Base-by-base conservation (phyloP, 169 alveolate species). In the Plasmodium knowlesi region DNA sequence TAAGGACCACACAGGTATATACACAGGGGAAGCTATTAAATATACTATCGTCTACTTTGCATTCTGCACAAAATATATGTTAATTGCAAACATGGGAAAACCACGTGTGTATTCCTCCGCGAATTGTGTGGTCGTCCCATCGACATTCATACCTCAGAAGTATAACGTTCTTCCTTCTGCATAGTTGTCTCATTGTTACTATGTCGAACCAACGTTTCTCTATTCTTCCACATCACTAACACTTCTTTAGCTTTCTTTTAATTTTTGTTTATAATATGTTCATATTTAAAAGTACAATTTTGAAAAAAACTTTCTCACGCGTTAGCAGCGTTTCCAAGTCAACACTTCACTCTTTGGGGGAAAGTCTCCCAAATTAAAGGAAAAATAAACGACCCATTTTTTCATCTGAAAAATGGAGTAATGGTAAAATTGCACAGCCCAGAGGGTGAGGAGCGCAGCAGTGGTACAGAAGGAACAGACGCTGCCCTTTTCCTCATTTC, bases 211-310 rank as follows among this genome's bases (percentile, higher is more conserved):
- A 22, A 10, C 76, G 39, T 67, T 19, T 22, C 5, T 16, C 37
- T 67, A 25, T 41, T 32, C 53, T 14, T 82, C n/a, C 32, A 30
- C 71, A 9, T 19, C 41, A 82, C 79, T 25, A 57, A 41, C 41
- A 22, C 10, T 25, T 57, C 78, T 22, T 32, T 82, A 22, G 67
- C 25, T 82, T 53, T 39, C 90, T 82, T 82, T 82, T 82, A 82
- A 82, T 82, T 82, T 82, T 82, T 82, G 78, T 43, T 57, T 54
- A 53, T 41, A 82, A 82, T 82, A 10, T 53, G 25, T 82, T 82
- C 4, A 67, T 67, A 82, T 82, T 30, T 43, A 82, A 30, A 53
- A 28, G 14, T 57, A 14, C 25, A 32, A 53, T 39, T 79, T 79
- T 37, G 70, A 50, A 79, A 79, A 37, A 37, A 37, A 22, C 54